Evolutionary conservation across 163 green algal genomes (phyloP).

Genomic region (Picocystis sp.): DNA sequence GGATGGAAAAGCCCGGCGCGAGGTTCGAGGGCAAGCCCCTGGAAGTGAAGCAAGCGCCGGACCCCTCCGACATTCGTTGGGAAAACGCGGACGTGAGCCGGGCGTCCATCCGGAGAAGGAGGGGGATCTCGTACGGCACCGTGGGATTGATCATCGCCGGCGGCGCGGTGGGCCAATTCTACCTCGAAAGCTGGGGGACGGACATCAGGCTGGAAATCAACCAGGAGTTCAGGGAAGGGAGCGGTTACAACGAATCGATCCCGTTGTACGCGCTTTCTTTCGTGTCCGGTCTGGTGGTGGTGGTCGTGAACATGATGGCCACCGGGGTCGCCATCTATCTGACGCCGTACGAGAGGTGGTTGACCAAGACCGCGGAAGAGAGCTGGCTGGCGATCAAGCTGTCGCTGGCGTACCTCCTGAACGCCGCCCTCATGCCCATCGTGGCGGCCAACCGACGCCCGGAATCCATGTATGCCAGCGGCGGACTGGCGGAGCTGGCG

Average conservation of each 20-base stretch:
- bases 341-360: conserved; percentile 29
- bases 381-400: conserved; percentile 33
- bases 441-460: neutral
- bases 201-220: neutral
- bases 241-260: neutral
- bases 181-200: neutral
- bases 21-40: neutral
- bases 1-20: neutral
- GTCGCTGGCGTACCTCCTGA: conserved; percentile 29
- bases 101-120: neutral
- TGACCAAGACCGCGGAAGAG: conserved; percentile 21
- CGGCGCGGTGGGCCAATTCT: neutral
- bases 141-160: neutral
- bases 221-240: neutral
- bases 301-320: conserved; percentile 12
- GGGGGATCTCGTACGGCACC: neutral
- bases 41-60: neutral
- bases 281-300: conserved; percentile 4
- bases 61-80: neutral
- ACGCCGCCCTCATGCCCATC: conserved; percentile 28
- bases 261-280: neutral
- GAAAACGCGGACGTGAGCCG: neutral
- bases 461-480: conserved; percentile 19
- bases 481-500: conserved; percentile 29
- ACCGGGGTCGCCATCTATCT: conserved; percentile 11